Evolutionary conservation across 768 basidiomycete genomes (phyloP), one percentile per base, ranked within the genome.

Genomic region (Amyloporia xantha): DNA sequence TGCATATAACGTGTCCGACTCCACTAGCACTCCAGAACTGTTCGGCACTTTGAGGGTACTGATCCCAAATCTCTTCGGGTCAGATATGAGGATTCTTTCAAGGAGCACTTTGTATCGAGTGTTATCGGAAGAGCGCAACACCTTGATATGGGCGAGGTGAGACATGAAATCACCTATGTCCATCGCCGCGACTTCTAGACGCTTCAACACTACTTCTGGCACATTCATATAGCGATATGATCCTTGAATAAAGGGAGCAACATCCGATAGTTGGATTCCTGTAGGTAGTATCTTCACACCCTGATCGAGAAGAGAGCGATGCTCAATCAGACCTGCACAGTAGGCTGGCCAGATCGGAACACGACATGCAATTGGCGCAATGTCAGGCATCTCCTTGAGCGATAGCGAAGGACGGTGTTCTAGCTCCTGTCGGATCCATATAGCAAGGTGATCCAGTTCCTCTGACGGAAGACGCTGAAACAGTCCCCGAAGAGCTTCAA

Each of bases 21-120:
- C n/a, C 10, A 48, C 46, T 2, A 45, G 2, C 5, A n/a, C 41
- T 3, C 43, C 23, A 30, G 5, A 13, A n/a, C 23, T 37, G 28
- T 51, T 51, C 2, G 53, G 53, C 6, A 53, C 48, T 15, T 42
- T 47, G 36, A 52, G 3, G 7, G 13, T 10, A 26, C 20, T 21
- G 10, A 5, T 13, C 10, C 37, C 11, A 25, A 19, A 3, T 9
- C 11, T 17, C 13, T 25, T 47, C 12, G 5, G 11, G 23, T 21
- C 11, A 15, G 19, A 11, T 27, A 27, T 24, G 21, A 17, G 13
- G 12, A 40, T 9, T 7, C 1, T 21, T 6, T 3, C 11, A 5
- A 28, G 30, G 21, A 52, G 41, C 1, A 5, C n/a, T 24, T 24
- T 13, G 20, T 20, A 47, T 11, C 21, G 10, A 17, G 38, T 13